These are phyloP conservation scores for Parvularia atlantis DNA, from an alignment of 78 protist species.

Conservation along the genomic window DNA sequence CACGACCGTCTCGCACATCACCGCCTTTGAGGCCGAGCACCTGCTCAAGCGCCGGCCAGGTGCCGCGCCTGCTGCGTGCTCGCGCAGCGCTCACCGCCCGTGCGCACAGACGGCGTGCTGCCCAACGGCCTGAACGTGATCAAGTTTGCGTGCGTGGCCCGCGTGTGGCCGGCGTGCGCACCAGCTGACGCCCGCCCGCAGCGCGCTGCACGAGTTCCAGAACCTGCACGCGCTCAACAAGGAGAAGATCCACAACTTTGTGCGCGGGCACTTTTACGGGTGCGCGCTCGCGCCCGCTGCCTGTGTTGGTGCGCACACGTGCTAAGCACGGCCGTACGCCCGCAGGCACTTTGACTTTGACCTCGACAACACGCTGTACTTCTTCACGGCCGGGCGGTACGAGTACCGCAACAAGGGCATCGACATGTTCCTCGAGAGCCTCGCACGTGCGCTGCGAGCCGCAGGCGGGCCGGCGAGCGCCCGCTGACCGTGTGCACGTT, in stretches of 20 bases:
- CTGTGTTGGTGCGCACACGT: not conserved
- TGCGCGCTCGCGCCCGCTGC: conserved; percentile 1
- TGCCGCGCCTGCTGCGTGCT: not conserved
- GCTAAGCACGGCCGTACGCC: not conserved
- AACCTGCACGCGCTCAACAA: conserved; percentile 58
- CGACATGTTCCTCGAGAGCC: conserved; percentile 56
- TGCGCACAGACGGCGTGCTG: conserved; percentile 43
- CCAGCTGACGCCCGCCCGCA: not conserved
- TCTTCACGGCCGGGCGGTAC: conserved; percentile 72
- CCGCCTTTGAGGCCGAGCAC: conserved; percentile 53
- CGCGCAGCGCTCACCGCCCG: not conserved
- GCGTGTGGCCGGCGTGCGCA: no score
- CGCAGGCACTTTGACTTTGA: conserved; percentile 36
- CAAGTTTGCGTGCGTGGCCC: conserved; percentile 15
- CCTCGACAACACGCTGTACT: conserved; percentile 69
- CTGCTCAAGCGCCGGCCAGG: conserved; percentile 36
- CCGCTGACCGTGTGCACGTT: no score
- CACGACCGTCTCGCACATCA: conserved; percentile 72
- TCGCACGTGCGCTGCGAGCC: conserved; percentile 27
- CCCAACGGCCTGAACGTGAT: conserved; percentile 75
- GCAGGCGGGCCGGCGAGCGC: no score
- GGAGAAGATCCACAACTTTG: conserved; percentile 44
- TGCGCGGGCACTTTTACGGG: conserved; percentile 74
- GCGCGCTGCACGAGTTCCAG: conserved; percentile 73
- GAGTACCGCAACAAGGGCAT: conserved; percentile 73